Percentiles rank a stretch among this genome's conserved stretches.
phyloP scores from a whole-genome alignment of 345 rosid genomes.

The Turritis glabra region DNA sequence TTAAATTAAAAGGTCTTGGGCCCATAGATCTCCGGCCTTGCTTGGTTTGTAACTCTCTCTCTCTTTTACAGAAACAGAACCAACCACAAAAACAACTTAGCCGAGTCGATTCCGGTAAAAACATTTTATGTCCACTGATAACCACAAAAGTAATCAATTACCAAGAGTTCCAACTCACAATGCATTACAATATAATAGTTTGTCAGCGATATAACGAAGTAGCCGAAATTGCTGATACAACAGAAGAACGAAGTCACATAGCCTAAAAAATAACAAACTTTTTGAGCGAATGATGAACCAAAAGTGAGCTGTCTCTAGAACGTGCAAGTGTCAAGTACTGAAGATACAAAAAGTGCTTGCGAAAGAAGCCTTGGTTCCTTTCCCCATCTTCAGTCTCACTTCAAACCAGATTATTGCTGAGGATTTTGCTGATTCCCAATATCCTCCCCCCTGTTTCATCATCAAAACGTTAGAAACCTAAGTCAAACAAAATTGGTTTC shows the following conservation, averaged over 20 bases:
- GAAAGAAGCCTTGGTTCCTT: background rate
- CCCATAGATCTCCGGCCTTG: too few species aligned
- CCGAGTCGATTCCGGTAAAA: too few species aligned
- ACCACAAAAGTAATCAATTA: background rate
- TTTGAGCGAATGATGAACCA: too few species aligned
- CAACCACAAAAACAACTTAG: too few species aligned
- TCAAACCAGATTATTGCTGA: slow-evolving; percentile 17
- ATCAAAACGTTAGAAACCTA: background rate
- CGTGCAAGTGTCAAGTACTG: slow-evolving; percentile 14
- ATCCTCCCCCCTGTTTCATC: slow-evolving; percentile 31
- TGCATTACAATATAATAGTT: background rate
- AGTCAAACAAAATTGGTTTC: background rate
- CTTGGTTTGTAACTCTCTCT: too few species aligned
- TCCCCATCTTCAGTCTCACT: background rate
- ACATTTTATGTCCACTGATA: too few species aligned
- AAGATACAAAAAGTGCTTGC: background rate
- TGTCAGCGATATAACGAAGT: background rate
- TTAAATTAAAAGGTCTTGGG: too few species aligned
- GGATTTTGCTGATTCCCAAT: slow-evolving; percentile 32
- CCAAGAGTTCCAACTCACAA: background rate
- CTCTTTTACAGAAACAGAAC: too few species aligned
- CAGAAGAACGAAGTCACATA: background rate
- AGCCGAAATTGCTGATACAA: background rate
- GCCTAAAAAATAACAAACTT: background rate
- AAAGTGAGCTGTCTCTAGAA: background rate